Percentiles rank a stretch among this genome's conserved stretches.
phyloP scores from a whole-genome alignment of 352 stramenopile genomes.

The Globisporangium okanoganense region DNA sequence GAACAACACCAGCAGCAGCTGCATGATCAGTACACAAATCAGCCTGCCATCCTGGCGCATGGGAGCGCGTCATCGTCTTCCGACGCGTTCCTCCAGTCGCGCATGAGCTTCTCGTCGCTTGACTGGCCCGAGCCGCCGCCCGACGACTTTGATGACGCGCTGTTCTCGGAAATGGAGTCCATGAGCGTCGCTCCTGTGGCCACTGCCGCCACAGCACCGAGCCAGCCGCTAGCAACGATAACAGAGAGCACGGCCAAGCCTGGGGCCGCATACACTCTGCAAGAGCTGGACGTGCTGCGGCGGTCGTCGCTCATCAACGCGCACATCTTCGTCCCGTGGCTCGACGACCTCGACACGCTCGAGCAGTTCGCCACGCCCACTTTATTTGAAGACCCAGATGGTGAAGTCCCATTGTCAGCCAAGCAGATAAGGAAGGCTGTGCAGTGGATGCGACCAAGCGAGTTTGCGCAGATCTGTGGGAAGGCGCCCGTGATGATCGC shows the following conservation, averaged over 20 bases:
- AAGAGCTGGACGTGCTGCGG: conserved; percentile 76
- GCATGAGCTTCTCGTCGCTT: conserved; percentile 21
- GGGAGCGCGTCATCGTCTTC: neutral
- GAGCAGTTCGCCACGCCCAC: conserved; percentile 49
- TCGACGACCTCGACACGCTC: conserved; percentile 56
- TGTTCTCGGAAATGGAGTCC: conserved; percentile 4
- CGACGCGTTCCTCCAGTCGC: conserved; percentile 9
- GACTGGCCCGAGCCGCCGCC: conserved; percentile 38
- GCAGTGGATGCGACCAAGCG: conserved; percentile 63
- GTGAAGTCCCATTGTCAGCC: conserved; percentile 52
- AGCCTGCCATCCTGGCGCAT: neutral
- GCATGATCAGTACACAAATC: neutral
- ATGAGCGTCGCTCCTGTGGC: conserved; percentile 6
- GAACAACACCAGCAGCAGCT: neutral
- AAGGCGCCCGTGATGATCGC: conserved; percentile 65
- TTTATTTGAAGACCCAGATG: conserved; percentile 70
- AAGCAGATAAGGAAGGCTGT: conserved; percentile 65
- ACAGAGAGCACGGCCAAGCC: conserved; percentile 11
- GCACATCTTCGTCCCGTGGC: conserved; percentile 80
- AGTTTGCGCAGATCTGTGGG: conserved; percentile 47
- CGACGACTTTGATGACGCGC: neutral
- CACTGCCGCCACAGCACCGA: neutral
- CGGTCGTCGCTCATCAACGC: conserved; percentile 83
- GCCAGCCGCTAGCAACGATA: neutral
- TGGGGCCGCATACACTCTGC: conserved; percentile 37